Conservation (phyloP, 1,139 yeast species). For the Geotrichum cucujoidarum region DNA sequence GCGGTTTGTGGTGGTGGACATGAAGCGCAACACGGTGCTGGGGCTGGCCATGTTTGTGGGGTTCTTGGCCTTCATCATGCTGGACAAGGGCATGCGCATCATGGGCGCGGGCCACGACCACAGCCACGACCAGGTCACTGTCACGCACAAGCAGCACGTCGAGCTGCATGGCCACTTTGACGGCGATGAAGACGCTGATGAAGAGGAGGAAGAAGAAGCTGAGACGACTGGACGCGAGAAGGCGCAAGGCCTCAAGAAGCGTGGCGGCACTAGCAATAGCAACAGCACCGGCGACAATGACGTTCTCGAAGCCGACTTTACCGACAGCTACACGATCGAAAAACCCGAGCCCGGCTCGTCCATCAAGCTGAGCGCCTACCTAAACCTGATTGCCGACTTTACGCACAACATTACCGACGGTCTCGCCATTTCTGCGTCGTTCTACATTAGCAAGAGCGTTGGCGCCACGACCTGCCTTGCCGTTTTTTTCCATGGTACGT, state of each 20-base stretch:
- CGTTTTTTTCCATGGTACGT: constrained; percentile 52
- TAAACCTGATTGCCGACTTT: constrained; percentile 60
- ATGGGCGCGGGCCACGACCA: constrained; percentile 39
- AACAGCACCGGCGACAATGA: too few relatives aligned
- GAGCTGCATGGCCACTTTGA: constrained; percentile 20
- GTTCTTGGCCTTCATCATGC: constrained; percentile 48
- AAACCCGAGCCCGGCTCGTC: constrained; percentile 23
- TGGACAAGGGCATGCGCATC: constrained; percentile 55
- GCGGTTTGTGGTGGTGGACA: constrained; percentile 46
- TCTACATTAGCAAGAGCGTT: constrained; percentile 50
- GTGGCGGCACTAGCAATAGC: constrained; percentile 10
- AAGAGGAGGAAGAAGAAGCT: constrained; percentile 24
- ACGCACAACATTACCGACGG: constrained; percentile 71
- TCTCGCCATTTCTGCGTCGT: constrained; percentile 60
- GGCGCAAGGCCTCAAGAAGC: constrained; percentile 7
- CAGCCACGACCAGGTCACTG: constrained; percentile 39
- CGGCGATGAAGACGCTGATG: constrained; percentile 26
- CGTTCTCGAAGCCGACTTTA: constrained; percentile 14
- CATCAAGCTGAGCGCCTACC: constrained; percentile 47
- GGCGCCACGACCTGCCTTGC: constrained; percentile 65
- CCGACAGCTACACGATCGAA: constrained; percentile 17
- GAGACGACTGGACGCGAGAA: constrained; percentile 19
- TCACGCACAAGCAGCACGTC: constrained; percentile 31
- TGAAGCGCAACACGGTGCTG: constrained; percentile 44
- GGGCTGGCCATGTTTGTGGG: constrained; percentile 55